A percentile compares a stretch with the other conserved stretches of the same genome.
Conservation (phyloP, 768 basidiomycete species). For the Pleurotus citrinopileatus region DNA sequence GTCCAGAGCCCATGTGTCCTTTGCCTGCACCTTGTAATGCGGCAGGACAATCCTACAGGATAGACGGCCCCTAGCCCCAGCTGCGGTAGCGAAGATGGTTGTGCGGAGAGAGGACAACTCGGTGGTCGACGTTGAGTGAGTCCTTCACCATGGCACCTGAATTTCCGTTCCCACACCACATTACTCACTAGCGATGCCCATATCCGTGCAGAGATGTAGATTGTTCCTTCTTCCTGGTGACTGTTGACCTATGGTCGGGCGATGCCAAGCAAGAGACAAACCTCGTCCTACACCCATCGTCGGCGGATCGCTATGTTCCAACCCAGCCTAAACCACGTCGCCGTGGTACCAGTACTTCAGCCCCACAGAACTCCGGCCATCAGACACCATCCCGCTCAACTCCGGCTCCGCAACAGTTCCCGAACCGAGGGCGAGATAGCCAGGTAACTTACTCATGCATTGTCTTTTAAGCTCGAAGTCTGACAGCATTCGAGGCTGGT, state of each 20-base stretch:
- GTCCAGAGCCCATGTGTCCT: constrained; percentile 11
- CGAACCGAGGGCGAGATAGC: constrained; percentile 28
- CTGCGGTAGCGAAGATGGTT: constrained; percentile 83
- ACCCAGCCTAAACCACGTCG: constrained; percentile 40
- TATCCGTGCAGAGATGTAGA: constrained; percentile 65
- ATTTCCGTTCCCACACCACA: constrained; percentile 1
- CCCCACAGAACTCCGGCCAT: constrained; percentile 35
- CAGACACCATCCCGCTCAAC: constrained; percentile 47
- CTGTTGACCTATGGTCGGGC: constrained; percentile 89
- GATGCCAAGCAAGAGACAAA: constrained; percentile 85
- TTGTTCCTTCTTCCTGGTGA: constrained; percentile 84
- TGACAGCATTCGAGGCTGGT: constrained; percentile 4
- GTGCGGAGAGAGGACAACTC: constrained; percentile 66
- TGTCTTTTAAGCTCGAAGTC: background rate
- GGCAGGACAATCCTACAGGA: constrained; percentile 50
- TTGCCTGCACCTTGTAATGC: constrained; percentile 13
- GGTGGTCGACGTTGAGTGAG: constrained; percentile 75
- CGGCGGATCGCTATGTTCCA: constrained; percentile 72
- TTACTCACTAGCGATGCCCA: constrained; percentile 15
- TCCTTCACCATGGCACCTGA: constrained; percentile 14
- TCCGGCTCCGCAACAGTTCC: constrained; percentile 44
- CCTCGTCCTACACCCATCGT: constrained; percentile 83
- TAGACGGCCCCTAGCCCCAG: constrained; percentile 88
- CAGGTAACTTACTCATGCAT: constrained; percentile 34
- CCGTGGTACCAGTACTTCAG: constrained; percentile 38